These are phyloP conservation scores for Periconia sp. DNA, from an alignment of 2,329 filamentous ascomycete species.

Conservation along the genomic window DNA sequence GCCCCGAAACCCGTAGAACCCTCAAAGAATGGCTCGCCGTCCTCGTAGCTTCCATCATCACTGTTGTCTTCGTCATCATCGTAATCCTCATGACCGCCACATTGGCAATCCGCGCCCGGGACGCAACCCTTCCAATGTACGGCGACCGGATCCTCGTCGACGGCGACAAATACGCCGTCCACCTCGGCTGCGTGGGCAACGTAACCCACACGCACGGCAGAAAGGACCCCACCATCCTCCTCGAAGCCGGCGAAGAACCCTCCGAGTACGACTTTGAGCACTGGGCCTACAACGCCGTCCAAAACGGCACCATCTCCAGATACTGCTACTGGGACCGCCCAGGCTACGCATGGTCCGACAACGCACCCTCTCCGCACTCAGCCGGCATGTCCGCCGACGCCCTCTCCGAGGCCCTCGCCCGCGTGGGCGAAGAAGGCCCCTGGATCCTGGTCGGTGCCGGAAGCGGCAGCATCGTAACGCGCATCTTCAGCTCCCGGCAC, in stretches of 20 bases:
- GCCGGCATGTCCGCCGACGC: constrained; percentile 91
- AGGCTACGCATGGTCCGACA: constrained; percentile 85
- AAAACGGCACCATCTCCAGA: constrained; percentile 78
- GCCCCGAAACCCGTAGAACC: constrained; percentile 80
- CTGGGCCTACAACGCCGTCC: constrained; percentile 73
- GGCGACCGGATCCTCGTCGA: constrained; percentile 82
- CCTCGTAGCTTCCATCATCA: constrained; percentile 70
- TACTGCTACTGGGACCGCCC: constrained; percentile 97
- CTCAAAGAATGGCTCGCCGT: constrained; percentile 84
- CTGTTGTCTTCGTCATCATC: constrained; percentile 68
- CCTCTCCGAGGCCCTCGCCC: constrained; percentile 80
- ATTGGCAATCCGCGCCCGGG: constrained; percentile 76
- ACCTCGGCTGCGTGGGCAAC: constrained; percentile 83
- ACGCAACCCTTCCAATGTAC: constrained; percentile 71
- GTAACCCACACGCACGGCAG: constrained; percentile 56
- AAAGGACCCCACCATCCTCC: constrained; percentile 73
- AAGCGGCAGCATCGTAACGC: constrained; percentile 83
- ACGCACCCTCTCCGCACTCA: constrained; percentile 88
- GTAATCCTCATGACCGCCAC: constrained; percentile 76
- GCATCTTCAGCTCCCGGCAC: constrained; percentile 87
- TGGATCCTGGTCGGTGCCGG: constrained; percentile 88
- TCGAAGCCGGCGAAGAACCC: constrained; percentile 81
- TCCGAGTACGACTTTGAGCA: constrained; percentile 78
- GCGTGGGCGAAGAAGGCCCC: constrained; percentile 79
- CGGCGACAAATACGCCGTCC: constrained; percentile 79